Evolutionary conservation across 352 stramenopile species (phyloP).

Genomic region (Globisporangium mamillatum): DNA sequence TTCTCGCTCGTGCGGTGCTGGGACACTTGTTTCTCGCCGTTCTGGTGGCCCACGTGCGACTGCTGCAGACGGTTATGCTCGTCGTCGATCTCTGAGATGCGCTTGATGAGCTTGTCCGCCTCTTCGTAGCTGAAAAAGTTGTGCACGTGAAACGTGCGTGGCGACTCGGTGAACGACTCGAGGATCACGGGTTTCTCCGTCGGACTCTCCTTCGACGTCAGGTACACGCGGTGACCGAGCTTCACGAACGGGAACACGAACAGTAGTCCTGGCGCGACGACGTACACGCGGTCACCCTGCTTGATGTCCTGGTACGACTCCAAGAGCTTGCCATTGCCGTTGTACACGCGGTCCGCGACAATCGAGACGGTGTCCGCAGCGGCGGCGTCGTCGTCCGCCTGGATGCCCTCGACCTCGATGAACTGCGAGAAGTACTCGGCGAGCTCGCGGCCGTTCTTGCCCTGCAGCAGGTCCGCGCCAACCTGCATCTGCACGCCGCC

Average conservation of each 20-base stretch:
- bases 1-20: constrained; percentile 84
- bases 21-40: constrained; percentile 66
- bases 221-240: constrained; percentile 64
- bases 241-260: constrained; percentile 84
- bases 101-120: constrained; percentile 74
- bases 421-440: constrained; percentile 83
- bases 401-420: constrained; percentile 60
- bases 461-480: constrained; percentile 49
- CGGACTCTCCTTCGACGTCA: constrained; percentile 50
- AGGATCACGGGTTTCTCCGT: constrained; percentile 63
- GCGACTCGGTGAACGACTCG: constrained; percentile 75
- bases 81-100: constrained; percentile 81
- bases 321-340: constrained; percentile 54
- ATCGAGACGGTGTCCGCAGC: constrained; percentile 19
- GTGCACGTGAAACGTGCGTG: constrained; percentile 82
- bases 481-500: constrained; percentile 74
- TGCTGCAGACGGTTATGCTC: constrained; percentile 79
- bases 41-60: constrained; percentile 71
- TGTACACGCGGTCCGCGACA: constrained; percentile 73
- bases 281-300: constrained; percentile 58
- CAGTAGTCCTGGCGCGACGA: constrained; percentile 63
- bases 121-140: constrained; percentile 87
- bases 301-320: constrained; percentile 52
- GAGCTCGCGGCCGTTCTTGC: constrained; percentile 46
- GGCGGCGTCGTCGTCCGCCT: constrained; percentile 11